Evolutionary conservation across 2,329 filamentous ascomycete genomes (phyloP), one percentile per base, ranked within the genome.

Genomic region (Sclerotiophoma versabilis): DNA sequence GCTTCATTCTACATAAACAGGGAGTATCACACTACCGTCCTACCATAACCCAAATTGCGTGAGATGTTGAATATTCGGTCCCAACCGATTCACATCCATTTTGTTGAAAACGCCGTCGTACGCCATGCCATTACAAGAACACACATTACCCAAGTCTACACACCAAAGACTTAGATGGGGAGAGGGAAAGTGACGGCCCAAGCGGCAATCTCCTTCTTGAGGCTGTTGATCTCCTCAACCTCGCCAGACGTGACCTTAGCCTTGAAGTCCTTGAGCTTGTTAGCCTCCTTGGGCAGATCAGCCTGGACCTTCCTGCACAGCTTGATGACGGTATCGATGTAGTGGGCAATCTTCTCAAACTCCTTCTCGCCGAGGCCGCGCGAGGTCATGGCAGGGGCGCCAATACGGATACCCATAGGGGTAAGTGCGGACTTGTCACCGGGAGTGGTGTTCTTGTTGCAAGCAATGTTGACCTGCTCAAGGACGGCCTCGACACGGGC

Each of bases 231-330:
- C 82, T 93, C 90, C 58, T 85, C 79, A 42, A 96, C 83, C 72
- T 89, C 85, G 62, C 92, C 93, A 65, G 83, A 81, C 54, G 90
- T 86, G 59, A 96, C 91, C 85, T 92, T 93, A 75, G 87, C 87
- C 85, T 93, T 96, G 89, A 99, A 98, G 84, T 99, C 95, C 88
- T 98, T 98, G 78, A 96, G 91, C 87, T 96, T 97, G 87, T 98
- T 99, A 72, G 91, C 92, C 79, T 95, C 90, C 87, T 97, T 97
- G 77, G 95, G 93, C 20, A 98, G 86, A 62, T 84, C 81, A 55
- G 75, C 83, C 83, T 98, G 95, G 69, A 96, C 83, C 73, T 93
- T 87, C 85, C 92, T 92, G 84, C 89, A 91, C 73, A 98, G 84
- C 82, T 91, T 91, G 84, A 98, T 90, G 77, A 87, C 85, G 72